Conservation (phyloP, 306 rosid genomes). For the Ammopiptanthus mongolicus region DNA sequence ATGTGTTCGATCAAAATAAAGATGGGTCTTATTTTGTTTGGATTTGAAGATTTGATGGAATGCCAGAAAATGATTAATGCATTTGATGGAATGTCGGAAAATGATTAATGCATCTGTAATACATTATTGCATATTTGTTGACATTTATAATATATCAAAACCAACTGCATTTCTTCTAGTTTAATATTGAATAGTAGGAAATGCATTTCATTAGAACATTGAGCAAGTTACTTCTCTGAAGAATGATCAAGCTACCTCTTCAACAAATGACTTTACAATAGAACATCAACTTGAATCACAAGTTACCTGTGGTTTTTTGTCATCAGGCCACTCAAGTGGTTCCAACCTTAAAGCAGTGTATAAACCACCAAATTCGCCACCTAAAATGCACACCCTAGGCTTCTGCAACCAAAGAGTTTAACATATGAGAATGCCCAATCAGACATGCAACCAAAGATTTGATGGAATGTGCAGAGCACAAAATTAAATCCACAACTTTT, state of each 20-base stretch:
- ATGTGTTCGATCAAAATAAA: conserved; percentile 37
- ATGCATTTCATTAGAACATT: neutral
- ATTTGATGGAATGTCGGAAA: conserved; percentile 14
- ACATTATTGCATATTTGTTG: no score
- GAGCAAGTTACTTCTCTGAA: neutral
- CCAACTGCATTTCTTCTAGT: no score
- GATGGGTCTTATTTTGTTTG: conserved; percentile 24
- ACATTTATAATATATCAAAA: no score
- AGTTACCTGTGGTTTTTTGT: conserved; percentile 74
- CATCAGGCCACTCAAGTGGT: conserved; percentile 79
- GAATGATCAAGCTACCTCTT: neutral
- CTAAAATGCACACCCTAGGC: conserved; percentile 85
- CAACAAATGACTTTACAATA: neutral
- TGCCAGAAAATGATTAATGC: no score
- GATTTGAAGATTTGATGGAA: conserved; percentile 30
- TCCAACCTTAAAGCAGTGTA: conserved; percentile 92
- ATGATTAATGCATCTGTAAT: conserved; percentile 29
- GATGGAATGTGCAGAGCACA: no score
- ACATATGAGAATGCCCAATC: neutral
- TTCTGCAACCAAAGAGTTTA: conserved; percentile 38
- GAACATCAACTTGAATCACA: neutral
- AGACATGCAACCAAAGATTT: neutral
- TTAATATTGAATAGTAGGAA: no score
- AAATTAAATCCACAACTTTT: neutral
- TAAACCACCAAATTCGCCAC: conserved; percentile 97